phyloP scores from a whole-genome alignment of 106 monocot genomes.

The Vanilla planifolia region DNA sequence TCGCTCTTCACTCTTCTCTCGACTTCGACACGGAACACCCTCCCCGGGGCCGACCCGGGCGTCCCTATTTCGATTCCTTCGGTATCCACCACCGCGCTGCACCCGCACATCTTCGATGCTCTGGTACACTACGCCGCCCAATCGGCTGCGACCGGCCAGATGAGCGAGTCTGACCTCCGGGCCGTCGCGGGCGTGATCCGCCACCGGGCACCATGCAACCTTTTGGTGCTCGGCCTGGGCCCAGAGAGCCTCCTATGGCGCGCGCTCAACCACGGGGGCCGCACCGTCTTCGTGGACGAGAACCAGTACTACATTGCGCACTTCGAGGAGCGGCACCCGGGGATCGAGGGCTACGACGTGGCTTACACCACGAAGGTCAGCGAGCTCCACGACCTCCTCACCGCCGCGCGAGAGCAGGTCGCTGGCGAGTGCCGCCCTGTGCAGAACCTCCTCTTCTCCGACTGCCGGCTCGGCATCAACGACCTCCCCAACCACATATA shows the following conservation, averaged over 20 bases:
- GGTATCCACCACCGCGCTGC: background rate
- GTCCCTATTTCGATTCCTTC: background rate
- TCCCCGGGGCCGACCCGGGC: background rate
- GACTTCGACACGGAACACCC: background rate
- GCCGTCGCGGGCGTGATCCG: constrained; percentile 45
- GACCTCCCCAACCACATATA: constrained; percentile 90
- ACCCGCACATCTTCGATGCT: constrained; percentile 31
- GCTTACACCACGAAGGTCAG: constrained; percentile 54
- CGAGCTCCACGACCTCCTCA: constrained; percentile 43
- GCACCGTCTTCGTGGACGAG: constrained; percentile 93
- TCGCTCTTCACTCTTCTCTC: constrained; percentile 16
- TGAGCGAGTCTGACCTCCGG: constrained; percentile 57
- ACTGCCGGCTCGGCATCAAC: constrained; percentile 74
- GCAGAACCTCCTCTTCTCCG: constrained; percentile 85
- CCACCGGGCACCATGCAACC: constrained; percentile 61
- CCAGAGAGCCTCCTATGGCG: constrained; percentile 75
- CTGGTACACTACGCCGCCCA: constrained; percentile 60
- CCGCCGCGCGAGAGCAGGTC: constrained; percentile 19
- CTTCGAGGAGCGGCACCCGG: constrained; percentile 56
- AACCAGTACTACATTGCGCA: constrained; percentile 57
- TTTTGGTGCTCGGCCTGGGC: constrained; percentile 82
- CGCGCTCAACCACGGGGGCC: constrained; percentile 77
- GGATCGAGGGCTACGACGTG: constrained; percentile 82
- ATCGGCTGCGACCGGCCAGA: constrained; percentile 31
- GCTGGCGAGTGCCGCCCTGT: constrained; percentile 62